Evolutionary conservation across 306 rosid genomes (phyloP).

Genomic region (Rubus idaeus): DNA sequence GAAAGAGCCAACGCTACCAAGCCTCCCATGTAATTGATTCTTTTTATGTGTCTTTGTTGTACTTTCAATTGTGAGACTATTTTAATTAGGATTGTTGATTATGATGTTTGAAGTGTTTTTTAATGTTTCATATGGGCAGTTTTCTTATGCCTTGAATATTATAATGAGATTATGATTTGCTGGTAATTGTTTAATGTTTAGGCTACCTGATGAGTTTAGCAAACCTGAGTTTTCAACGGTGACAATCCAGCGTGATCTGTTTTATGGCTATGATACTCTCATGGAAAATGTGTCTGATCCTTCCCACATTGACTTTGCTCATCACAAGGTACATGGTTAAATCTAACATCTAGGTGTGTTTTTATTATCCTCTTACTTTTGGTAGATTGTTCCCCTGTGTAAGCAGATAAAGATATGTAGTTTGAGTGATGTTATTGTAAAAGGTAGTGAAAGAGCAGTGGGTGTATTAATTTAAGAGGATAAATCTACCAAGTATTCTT

Average conservation of each 20-base stretch:
- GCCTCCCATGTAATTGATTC: slow-evolving; percentile 69
- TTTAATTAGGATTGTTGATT: neutral
- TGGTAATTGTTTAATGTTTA: slow-evolving; percentile 27
- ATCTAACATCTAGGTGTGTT: neutral
- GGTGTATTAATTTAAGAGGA: neutral
- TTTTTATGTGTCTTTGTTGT: slow-evolving; percentile 1
- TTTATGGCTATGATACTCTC: slow-evolving; percentile 92
- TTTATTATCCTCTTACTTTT: neutral
- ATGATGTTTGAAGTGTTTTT: neutral
- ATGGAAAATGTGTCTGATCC: slow-evolving; percentile 99
- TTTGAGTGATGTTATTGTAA: neutral
- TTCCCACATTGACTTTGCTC: slow-evolving; percentile 96
- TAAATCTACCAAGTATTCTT: neutral
- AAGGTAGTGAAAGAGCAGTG: neutral
- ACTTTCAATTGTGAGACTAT: neutral
- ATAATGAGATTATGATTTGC: slow-evolving; percentile 14
- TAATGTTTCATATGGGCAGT: neutral
- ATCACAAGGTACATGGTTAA: slow-evolving; percentile 71
- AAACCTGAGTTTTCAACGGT: slow-evolving; percentile 88
- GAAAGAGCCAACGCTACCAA: slow-evolving; percentile 75
- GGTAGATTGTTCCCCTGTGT: neutral
- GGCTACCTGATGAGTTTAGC: slow-evolving; percentile 86
- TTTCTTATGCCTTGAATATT: slow-evolving; percentile 1
- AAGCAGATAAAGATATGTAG: neutral
- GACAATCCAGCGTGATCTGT: slow-evolving; percentile 98